A percentile compares a stretch with the other conserved stretches of the same genome.
These are phyloP conservation scores for Boletus vermiculosoides DNA, from an alignment of 768 basidiomycete species.

Conservation along the genomic window DNA sequence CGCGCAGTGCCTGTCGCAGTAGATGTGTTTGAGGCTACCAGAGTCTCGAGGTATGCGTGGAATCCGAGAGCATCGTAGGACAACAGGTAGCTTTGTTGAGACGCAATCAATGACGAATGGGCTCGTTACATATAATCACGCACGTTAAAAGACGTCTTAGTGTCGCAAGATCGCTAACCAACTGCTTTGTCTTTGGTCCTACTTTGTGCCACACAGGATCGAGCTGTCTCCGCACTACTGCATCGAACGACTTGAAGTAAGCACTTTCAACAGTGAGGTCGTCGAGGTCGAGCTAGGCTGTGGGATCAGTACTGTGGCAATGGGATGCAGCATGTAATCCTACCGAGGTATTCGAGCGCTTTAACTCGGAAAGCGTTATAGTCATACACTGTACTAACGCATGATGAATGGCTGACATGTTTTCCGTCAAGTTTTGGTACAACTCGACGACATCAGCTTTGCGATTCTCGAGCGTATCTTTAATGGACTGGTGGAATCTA, in stretches of 20 bases:
- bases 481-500: conserved; percentile 90
- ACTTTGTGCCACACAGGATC: conserved; percentile 98
- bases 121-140: conserved; percentile 24
- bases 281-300: conserved; percentile 83
- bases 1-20: conserved; percentile 50
- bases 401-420: conserved; percentile 90
- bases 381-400: conserved; percentile 95
- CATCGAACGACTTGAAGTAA: conserved; percentile 91
- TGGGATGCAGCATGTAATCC: conserved; percentile 2
- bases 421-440: conserved; percentile 77
- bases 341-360: conserved; percentile 78
- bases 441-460: conserved; percentile 92
- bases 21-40: conserved; percentile 62
- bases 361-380: conserved; percentile 83
- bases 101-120: neutral
- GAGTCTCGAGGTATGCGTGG: conserved; percentile 86
- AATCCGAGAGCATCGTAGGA: conserved; percentile 91
- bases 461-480: conserved; percentile 75
- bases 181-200: conserved; percentile 85
- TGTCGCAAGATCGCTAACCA: conserved; percentile 84
- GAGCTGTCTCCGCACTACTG: conserved; percentile 82
- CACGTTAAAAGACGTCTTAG: conserved; percentile 81
- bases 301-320: neutral
- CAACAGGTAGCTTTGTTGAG: conserved; percentile 56
- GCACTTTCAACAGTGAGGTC: conserved; percentile 91